Conservation (phyloP, 176 grass and related monocot genomes). For the Musa itinerans region DNA sequence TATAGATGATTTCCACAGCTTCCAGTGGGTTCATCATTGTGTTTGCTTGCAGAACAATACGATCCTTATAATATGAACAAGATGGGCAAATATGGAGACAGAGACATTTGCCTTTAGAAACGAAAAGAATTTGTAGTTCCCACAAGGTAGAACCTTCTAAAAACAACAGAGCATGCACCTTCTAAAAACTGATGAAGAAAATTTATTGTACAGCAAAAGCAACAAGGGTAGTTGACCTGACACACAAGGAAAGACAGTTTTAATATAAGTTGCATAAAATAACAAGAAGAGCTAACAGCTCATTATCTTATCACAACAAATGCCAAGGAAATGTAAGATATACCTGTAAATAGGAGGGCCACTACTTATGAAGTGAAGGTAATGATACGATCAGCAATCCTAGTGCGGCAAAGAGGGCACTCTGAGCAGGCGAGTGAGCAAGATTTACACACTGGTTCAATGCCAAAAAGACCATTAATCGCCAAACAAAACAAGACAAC, state of each 20-base stretch:
- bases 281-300: not conserved
- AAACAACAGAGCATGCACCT: constrained; percentile 5
- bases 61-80: not conserved
- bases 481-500: not conserved
- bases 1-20: constrained; percentile 1
- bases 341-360: constrained; percentile 36
- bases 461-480: not conserved
- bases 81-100: not conserved
- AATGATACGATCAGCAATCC: constrained; percentile 86
- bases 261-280: not conserved
- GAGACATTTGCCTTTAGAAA: not conserved
- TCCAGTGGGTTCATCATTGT: not conserved
- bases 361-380: constrained; percentile 66
- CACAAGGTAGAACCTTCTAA: not conserved
- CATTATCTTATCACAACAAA: not conserved
- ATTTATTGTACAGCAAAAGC: not conserved
- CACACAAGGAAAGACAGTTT: not conserved
- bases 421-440: constrained; percentile 96
- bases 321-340: not conserved
- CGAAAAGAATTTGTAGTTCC: constrained; percentile 1
- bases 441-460: constrained; percentile 73
- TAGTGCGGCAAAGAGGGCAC: constrained; percentile 88
- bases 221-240: not conserved
- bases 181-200: constrained; percentile 8
- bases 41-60: no score